A percentile compares a stretch with the other conserved stretches of the same genome.
Evolutionary conservation across 345 rosid genomes (phyloP).

Genomic region (Arabidopsis suecica): DNA sequence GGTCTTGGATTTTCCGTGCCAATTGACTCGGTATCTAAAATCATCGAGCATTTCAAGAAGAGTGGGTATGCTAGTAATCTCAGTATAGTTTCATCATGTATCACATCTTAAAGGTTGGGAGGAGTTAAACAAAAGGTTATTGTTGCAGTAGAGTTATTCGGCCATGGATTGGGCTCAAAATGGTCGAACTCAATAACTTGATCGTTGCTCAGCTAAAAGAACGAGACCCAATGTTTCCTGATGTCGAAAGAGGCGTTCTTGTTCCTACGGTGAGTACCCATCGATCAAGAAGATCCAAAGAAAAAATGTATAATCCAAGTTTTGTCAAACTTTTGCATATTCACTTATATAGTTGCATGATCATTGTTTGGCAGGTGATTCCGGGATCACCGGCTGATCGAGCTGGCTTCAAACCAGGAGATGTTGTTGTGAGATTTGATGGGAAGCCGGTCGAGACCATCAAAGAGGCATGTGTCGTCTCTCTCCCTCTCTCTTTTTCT

Average conservation of each 20-base stretch:
- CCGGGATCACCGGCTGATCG: conserved; percentile 89
- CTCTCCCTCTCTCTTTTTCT: neutral
- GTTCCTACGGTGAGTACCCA: conserved; percentile 64
- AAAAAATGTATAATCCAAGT: neutral
- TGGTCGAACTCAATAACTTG: conserved; percentile 90
- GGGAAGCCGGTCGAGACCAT: conserved; percentile 78
- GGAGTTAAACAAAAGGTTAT: neutral
- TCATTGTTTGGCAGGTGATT: conserved; percentile 58
- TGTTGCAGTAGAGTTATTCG: conserved; percentile 85
- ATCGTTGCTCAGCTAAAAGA: conserved; percentile 83
- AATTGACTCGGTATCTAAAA: conserved; percentile 75
- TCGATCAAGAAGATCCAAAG: neutral
- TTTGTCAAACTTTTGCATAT: neutral
- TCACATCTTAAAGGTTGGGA: neutral
- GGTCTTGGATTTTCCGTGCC: conserved; percentile 88
- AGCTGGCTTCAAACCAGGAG: conserved; percentile 90
- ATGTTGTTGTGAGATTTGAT: conserved; percentile 75
- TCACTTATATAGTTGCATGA: neutral
- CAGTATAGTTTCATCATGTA: neutral
- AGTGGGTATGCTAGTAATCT: conserved; percentile 60
- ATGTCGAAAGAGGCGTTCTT: conserved; percentile 71
- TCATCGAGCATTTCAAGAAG: conserved; percentile 79
- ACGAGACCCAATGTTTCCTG: conserved; percentile 71
- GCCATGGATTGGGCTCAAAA: conserved; percentile 94
- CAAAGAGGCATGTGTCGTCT: conserved; percentile 58